Conservation (phyloP, 2,329 filamentous ascomycete genomes). For the Simplicillium aogashimaense region DNA sequence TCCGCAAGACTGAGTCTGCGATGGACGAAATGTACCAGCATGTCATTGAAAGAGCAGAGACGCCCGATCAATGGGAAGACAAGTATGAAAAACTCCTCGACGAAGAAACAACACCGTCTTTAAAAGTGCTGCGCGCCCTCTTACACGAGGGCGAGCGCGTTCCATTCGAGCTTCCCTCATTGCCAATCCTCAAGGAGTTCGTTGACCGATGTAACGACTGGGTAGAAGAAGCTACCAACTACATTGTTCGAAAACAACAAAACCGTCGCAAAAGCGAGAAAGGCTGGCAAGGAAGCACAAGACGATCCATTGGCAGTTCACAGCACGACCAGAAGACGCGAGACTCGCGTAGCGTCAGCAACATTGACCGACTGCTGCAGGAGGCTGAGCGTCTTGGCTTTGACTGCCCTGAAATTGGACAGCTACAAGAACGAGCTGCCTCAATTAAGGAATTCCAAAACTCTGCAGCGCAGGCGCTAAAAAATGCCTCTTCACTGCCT, state of each 20-base stretch:
- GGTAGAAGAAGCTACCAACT: conserved; percentile 94
- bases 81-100: conserved; percentile 80
- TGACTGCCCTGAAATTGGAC: conserved; percentile 81
- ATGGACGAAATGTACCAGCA: conserved; percentile 61
- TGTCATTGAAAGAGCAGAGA: conserved; percentile 74
- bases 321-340: conserved; percentile 66
- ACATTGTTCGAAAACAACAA: conserved; percentile 94
- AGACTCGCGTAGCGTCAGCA: conserved; percentile 79
- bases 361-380: conserved; percentile 74
- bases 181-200: conserved; percentile 75
- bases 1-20: conserved; percentile 64
- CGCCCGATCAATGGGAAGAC: conserved; percentile 82
- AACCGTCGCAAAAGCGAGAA: conserved; percentile 93
- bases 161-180: conserved; percentile 75
- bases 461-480: conserved; percentile 60
- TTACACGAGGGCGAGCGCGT: conserved; percentile 94
- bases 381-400: conserved; percentile 84
- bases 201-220: conserved; percentile 96
- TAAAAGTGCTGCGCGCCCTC: conserved; percentile 76
- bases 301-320: conserved; percentile 52
- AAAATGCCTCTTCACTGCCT: conserved; percentile 52
- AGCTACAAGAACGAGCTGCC: conserved; percentile 74
- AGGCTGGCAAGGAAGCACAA: conserved; percentile 63
- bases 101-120: conserved; percentile 71
- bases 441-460: conserved; percentile 78